phyloP scores from a whole-genome alignment of 306 rosid genomes.

The cucumber (Cucumis sativus) region Cucumber_9930_V3 NC_026656.2:5666001-5666500 shows the following conservation, averaged over 20 bases:
- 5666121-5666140: background rate
- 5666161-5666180: too few relatives aligned
- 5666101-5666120: constrained; percentile 56
- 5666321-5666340: background rate
- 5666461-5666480: background rate
- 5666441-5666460: background rate
- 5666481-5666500: background rate
- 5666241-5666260: too few relatives aligned
- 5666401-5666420: constrained; percentile 11
- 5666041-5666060: constrained; percentile 35
- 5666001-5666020: constrained; percentile 41
- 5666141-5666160: too few relatives aligned
- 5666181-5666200: too few relatives aligned
- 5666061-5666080: constrained; percentile 28
- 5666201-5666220: too few relatives aligned
- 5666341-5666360: constrained; percentile 46
- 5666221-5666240: too few relatives aligned
- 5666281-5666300: too few relatives aligned
- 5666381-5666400: background rate
- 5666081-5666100: constrained; percentile 18
- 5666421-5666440: background rate
- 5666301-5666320: too few relatives aligned
- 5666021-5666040: constrained; percentile 61
- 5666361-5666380: background rate
- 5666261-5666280: too few relatives aligned